Base-by-base conservation (phyloP, 345 rosid species). In the Heritiera littoralis region DNA sequence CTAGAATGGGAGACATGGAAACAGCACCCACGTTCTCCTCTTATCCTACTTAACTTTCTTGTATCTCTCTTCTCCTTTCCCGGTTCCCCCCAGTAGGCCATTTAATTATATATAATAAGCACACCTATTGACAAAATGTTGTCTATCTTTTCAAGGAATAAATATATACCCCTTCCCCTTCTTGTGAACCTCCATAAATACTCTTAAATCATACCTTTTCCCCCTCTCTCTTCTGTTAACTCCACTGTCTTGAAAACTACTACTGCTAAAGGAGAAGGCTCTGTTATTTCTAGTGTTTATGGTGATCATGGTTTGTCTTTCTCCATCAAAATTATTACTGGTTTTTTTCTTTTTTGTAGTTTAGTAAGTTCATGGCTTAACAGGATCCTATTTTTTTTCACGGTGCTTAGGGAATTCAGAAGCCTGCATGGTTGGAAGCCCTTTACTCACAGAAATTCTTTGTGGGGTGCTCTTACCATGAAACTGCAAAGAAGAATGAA, bases 341-440 rank as follows among this genome's bases (percentile, higher is more conserved):
- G 43, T 13, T 68, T 64, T 13, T 68, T 64, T 80, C 48, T 72
- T 61, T 63, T 10, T 18, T 35, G 46, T 4, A 35, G 32, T 32
- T 54, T 66, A n/a, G 28, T 11, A 6, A 40, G 38, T 63, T 70
- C 46, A 55, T 58, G 60, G 15, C 11, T 38, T 3, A 10, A n/a
- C 60, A 61, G 8, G 9, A 18, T 56, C 32, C 6, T 13, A 52
- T 67, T 43, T 11, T 49, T 61, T 52, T 35, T 68, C 15, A 20
- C 72, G 78, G 9, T 49, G 51, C 18, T 80, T 76, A 89, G 94
- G 98, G 94, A 85, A 86, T 89, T 87, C 88, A 87, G 67, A 91
- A 88, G 85, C 97, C 98, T 18, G 95, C 95, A 82, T 96, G 99
- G 99, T 82, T 96, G 84, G 98, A 91, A 76, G 97, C 97, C 3